Conservation (phyloP, 371 early-diverging fungal genomes). For the Mycotypha africana region DNA sequence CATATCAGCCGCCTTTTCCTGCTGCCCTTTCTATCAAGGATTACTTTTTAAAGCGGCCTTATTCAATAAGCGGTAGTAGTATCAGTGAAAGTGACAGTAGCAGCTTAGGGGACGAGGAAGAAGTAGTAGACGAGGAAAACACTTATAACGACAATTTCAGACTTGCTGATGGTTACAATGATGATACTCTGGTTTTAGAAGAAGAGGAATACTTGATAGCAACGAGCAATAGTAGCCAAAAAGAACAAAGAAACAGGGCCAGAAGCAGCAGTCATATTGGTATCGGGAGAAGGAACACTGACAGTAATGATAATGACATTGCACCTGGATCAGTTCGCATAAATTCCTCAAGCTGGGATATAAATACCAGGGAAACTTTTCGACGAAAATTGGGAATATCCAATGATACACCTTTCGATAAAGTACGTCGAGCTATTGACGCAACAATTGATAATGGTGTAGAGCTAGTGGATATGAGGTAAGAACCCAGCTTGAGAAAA, state of each 20-base stretch:
- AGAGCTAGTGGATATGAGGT: conserved; percentile 53
- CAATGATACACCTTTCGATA: conserved; percentile 16
- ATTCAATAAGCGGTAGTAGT: not conserved
- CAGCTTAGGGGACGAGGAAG: too few relatives aligned
- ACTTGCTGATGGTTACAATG: too few relatives aligned
- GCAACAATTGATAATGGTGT: conserved; percentile 48
- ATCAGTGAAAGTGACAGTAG: conserved; percentile 1
- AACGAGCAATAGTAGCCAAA: too few relatives aligned
- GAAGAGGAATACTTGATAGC: too few relatives aligned
- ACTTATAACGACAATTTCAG: too few relatives aligned
- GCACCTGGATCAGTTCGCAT: conserved; percentile 10
- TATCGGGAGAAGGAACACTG: too few relatives aligned
- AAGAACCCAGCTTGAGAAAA: conserved; percentile 3
- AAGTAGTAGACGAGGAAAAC: too few relatives aligned
- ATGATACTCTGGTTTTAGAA: too few relatives aligned
- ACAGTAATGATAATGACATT: not conserved
- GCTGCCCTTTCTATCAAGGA: conserved; percentile 1
- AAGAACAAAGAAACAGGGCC: too few relatives aligned
- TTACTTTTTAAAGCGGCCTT: conserved; percentile 2
- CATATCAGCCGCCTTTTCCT: conserved; percentile 8
- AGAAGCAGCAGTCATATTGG: too few relatives aligned
- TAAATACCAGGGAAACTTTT: conserved; percentile 9
- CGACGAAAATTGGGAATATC: conserved; percentile 1
- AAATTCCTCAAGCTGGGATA: conserved; percentile 19
- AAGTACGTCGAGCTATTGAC: conserved; percentile 44